Evolutionary conservation across 169 alveolate genomes (phyloP), one percentile per base, ranked within the genome.

Genomic region (Plasmodium adleri): DNA sequence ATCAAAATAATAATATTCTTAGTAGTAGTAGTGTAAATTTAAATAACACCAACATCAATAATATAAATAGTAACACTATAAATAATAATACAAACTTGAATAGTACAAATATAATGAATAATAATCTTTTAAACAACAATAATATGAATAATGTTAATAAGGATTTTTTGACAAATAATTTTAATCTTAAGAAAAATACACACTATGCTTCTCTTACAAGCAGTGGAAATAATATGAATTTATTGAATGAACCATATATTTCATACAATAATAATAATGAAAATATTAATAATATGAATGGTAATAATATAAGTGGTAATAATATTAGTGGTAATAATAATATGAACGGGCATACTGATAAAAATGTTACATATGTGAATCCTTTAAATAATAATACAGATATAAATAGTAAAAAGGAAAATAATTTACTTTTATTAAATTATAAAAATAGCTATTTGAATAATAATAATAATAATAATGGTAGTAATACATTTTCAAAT

Each of bases 121-220:
- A 39, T 39, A 39, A 39, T 39, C 8, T 39, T 39, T 39, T 39
- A 39, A 39, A 9, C 7, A 39, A 39, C 47, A 39, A 66, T 24
- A 58, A 50, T 58, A 20, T 24, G 26, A 26, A 64, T 17, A 43
- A 28, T 4, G 15, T 54, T 0, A 68, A 56, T 62, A 83, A 83
- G 32, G 83, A 83, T 45, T 8, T 64, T 2, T 17, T 83, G 24
- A 24, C 22, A 26, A 83, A 83, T 54, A 24, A 32, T 22, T 56
- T 68, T 10, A 62, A 32, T n/a, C 7, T 83, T 13, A 83, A 83
- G 52, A 83, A 68, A 17, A 78, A 67, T 24, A 83, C 91, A 1
- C 83, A 83, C 50, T 68, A 83, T 60, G 80, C 91, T 10, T 67
- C 83, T 8, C 70, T 68, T 26, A 68, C 91, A 6, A 83, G 70